phyloP scores from a whole-genome alignment of 371 early-diverging fungal genomes.

The Amoeboaphelidium occidentale region DNA sequence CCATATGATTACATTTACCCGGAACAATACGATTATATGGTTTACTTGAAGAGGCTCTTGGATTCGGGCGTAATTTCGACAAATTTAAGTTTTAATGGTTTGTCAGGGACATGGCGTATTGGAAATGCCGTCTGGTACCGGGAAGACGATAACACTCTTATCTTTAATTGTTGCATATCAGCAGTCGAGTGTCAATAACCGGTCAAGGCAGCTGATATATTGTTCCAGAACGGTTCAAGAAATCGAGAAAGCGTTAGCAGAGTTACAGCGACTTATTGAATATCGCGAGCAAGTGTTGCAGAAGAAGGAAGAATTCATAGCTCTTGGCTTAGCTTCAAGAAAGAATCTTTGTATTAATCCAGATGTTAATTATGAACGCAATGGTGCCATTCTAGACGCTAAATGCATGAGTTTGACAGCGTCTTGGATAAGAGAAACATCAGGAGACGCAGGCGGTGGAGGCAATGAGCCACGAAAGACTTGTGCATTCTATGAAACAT shows the following conservation, averaged over 20 bases:
- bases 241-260: conserved; percentile 95
- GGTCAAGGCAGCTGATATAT: conserved; percentile 70
- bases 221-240: conserved; percentile 94
- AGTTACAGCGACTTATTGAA: conserved; percentile 72
- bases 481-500: conserved; percentile 33
- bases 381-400: conserved; percentile 67
- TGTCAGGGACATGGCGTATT: conserved; percentile 73
- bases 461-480: neutral
- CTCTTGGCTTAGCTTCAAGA: conserved; percentile 82
- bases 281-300: conserved; percentile 30
- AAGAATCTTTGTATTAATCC: conserved; percentile 91
- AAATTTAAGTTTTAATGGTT: neutral
- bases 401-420: conserved; percentile 77
- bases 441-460: conserved; percentile 5
- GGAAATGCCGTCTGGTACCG: conserved; percentile 99
- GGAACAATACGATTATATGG: conserved; percentile 98
- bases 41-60: conserved; percentile 71
- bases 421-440: conserved; percentile 69
- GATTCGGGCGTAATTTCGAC: conserved; percentile 46
- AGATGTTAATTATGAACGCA: conserved; percentile 51
- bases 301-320: conserved; percentile 59
- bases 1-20: conserved; percentile 99
- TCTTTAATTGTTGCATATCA: conserved; percentile 95
- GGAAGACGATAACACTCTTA: conserved; percentile 92
- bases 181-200: conserved; percentile 21